Conservation (phyloP, 306 rosid genomes). For the Heteromeles arbutifolia region DNA sequence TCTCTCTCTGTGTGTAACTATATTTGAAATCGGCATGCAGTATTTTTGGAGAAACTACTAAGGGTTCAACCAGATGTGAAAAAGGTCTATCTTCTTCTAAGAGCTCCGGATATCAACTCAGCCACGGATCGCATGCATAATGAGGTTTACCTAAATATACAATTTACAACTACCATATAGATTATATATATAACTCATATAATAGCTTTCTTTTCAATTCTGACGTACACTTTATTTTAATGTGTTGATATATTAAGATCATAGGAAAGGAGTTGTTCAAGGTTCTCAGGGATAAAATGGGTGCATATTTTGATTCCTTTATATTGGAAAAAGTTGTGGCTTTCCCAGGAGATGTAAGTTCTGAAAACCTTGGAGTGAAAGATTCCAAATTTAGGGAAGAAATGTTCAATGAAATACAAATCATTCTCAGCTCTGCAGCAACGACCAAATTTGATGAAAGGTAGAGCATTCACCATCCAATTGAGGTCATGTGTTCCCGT, state of each 20-base stretch:
- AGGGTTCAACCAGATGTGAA: slow-evolving; percentile 14
- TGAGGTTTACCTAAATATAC: neutral
- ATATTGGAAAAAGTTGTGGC: neutral
- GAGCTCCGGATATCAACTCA: neutral
- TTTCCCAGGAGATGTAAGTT: too few species aligned
- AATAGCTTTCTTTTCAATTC: neutral
- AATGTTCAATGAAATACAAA: too few species aligned
- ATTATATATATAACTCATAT: too few species aligned
- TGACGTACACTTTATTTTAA: too few species aligned
- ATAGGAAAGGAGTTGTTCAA: slow-evolving; percentile 8
- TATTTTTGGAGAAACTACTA: slow-evolving; percentile 12
- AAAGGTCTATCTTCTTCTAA: slow-evolving; percentile 9
- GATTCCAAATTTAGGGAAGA: too few species aligned
- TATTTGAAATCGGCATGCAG: neutral
- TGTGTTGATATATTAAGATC: neutral
- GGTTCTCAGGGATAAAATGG: neutral
- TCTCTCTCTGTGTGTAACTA: too few species aligned
- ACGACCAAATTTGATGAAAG: too few species aligned
- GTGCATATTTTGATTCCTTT: slow-evolving; percentile 8
- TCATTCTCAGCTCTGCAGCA: too few species aligned
- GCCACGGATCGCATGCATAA: slow-evolving; percentile 11
- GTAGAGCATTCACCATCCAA: too few species aligned
- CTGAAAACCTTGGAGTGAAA: too few species aligned
- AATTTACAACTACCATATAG: too few species aligned
- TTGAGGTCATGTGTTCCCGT: too few species aligned